Base-by-base conservation (phyloP, 169 alveolate genomes). In the Plasmodium knowlesi region DNA sequence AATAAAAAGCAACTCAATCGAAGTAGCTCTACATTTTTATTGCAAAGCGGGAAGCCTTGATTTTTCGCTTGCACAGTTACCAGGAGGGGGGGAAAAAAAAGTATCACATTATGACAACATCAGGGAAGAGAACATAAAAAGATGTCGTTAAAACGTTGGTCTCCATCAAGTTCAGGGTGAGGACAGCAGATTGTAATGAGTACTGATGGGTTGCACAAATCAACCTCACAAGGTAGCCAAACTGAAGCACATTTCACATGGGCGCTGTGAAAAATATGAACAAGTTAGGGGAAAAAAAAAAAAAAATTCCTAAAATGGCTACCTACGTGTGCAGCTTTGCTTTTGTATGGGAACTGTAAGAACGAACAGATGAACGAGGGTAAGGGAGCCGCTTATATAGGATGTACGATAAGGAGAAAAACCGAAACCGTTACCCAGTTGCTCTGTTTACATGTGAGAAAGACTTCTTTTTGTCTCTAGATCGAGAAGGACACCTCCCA, bases 201-300 rank as follows among this genome's bases (percentile, higher is more conserved):
- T 19, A 39, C 61, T 82, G n/a, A 54, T 5, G 70, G 76, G n/a
- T n/a, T 82, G 72, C 5, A n/a, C 22, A 57, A 57, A 14, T 22
- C 19, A 32, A 16, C 14, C 81, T 28, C n/a, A 16, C 91, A 12
- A 54, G 25, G 74, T 61, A 61, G 74, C 74, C 74, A 61, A 61
- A 61, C 32, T 28, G 34, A 61, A 61, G 19, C 28, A 14, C 34
- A 61, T 61, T 61, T 61, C 30, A 82, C 25, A 82, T 53, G 39
- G 32, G 19, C 19, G 32, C n/a, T 73, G 54, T 30, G 50, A 73
- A 73, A 46, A 73, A 30, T 28, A 73, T 73, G 19, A 73, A 19
- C 54, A 82, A 82, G n/a, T n/a, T n/a, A n/a, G n/a, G n/a, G n/a
- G 71, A 5, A 8, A 82, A 37, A 28, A 82, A 82, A 82, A 50